Evolutionary conservation across 2,329 filamentous ascomycete genomes (phyloP), one percentile per base, ranked within the genome.

Genomic region (Sporothrix pallida): DNA sequence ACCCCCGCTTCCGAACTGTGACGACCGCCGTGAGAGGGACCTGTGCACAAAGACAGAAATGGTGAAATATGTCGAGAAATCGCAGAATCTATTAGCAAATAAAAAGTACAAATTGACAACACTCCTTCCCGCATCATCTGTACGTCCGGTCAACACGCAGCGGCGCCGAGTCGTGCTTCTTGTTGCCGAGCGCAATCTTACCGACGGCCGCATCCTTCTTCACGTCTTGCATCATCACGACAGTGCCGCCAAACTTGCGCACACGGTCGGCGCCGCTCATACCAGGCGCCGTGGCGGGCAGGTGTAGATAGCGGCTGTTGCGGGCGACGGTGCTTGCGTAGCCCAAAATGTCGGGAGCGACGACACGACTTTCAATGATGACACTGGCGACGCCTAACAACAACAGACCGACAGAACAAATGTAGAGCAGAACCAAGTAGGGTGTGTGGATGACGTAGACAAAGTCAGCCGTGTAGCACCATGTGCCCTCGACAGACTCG

Each of bases 171-270:
- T 73, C 63, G 26, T 75, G 72, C 69, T 74, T 71, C 72, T 75
- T 74, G 65, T 75, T 65, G 0, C 75, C 75, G 60, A 76, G 70
- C 42, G 73, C 75, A 72, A 76, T 76, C 73, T 74, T 74, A 26
- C 73, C 75, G 4, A 76, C 75, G 5, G 72, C 63, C 13, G 71
- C 70, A 9, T 74, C 68, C 42, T 52, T 52, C 50, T 76, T 74
- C 12, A 75, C 75, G 46, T 77, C 76, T 60, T 76, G 74, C 73
- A 76, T 76, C 75, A 75, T 75, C 13, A 72, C 68, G n/a, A 73
- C 72, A 1, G 72, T 70, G n/a, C 71, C 70, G 42, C 75, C 75
- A 54, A 77, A 62, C 48, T 72, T 54, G 72, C 72, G 72, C 44
- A 75, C 70, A 13, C 52, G 72, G 72, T 75, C 75, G 7, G 54